Conservation (phyloP, 2,329 filamentous ascomycete genomes). For the Ophiostoma sp. region DNA sequence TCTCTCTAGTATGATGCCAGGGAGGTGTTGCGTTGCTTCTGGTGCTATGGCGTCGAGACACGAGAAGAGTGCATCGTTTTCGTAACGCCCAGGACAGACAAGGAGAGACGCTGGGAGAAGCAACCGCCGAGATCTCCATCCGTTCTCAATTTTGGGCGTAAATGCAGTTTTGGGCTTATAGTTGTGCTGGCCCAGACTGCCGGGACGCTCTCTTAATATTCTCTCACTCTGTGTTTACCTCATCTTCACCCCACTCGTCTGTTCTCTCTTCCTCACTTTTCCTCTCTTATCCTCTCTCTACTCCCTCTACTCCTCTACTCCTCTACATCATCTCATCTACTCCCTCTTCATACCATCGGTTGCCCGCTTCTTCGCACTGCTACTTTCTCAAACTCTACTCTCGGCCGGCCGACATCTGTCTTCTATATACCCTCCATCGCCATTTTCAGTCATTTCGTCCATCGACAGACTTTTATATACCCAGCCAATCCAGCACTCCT, state of each 20-base stretch:
- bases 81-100: background rate
- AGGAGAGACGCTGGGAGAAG: background rate
- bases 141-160: background rate
- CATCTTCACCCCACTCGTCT: background rate
- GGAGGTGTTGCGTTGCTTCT: too few species aligned
- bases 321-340: background rate
- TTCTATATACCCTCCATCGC: too few species aligned
- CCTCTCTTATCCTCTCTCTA: background rate
- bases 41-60: too few species aligned
- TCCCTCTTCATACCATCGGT: background rate
- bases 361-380: too few species aligned
- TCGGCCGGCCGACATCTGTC: too few species aligned
- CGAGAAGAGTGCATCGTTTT: too few species aligned
- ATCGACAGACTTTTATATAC: background rate
- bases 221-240: background rate
- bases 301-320: background rate
- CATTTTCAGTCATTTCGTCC: too few species aligned
- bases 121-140: background rate
- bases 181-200: background rate
- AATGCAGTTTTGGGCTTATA: background rate
- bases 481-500: background rate
- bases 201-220: background rate
- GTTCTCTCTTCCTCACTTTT: background rate
- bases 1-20: too few species aligned
- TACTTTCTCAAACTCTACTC: too few species aligned